phyloP scores from a whole-genome alignment of 352 stramenopile species.

The Phytopythium boreale region DNA sequence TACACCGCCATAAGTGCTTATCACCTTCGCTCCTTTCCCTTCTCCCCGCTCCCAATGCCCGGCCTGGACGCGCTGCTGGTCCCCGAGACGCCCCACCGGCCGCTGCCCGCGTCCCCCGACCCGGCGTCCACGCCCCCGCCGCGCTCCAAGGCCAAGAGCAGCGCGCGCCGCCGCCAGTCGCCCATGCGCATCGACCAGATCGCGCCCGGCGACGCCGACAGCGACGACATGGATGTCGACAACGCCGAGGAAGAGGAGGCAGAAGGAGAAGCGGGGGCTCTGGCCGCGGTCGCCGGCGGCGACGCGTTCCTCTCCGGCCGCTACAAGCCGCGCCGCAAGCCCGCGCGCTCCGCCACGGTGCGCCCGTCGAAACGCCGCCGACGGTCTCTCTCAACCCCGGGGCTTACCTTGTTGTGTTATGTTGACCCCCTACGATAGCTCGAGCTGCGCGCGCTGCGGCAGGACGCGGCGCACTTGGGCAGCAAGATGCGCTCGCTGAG shows the following conservation, averaged over 20 bases:
- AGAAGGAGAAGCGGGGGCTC: not conserved
- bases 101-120: not conserved
- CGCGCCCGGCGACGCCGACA: slow-evolving; percentile 4
- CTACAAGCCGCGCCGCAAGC: slow-evolving; percentile 30
- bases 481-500: slow-evolving; percentile 34
- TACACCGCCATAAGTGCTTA: too few relatives aligned
- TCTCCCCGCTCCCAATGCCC: not conserved
- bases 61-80: slow-evolving; percentile 1
- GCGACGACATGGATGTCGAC: slow-evolving; percentile 7
- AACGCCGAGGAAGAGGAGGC: not conserved
- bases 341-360: slow-evolving; percentile 34
- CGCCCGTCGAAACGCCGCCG: too few relatives aligned
- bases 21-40: too few relatives aligned
- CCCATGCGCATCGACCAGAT: not conserved
- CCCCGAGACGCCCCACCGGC: not conserved
- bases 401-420: not conserved
- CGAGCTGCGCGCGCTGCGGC: slow-evolving; percentile 45
- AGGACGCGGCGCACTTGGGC: slow-evolving; percentile 41
- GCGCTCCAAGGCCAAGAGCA: not conserved
- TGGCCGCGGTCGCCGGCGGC: slow-evolving; percentile 6
- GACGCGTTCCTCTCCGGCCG: slow-evolving; percentile 32
- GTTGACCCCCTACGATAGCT: slow-evolving; percentile 28
- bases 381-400: too few relatives aligned
- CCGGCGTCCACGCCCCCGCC: not conserved
- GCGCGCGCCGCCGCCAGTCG: not conserved